These are phyloP conservation scores for Yamadazyma akitaensis DNA, from an alignment of 805 yeast species.

Conservation along the genomic window DNA sequence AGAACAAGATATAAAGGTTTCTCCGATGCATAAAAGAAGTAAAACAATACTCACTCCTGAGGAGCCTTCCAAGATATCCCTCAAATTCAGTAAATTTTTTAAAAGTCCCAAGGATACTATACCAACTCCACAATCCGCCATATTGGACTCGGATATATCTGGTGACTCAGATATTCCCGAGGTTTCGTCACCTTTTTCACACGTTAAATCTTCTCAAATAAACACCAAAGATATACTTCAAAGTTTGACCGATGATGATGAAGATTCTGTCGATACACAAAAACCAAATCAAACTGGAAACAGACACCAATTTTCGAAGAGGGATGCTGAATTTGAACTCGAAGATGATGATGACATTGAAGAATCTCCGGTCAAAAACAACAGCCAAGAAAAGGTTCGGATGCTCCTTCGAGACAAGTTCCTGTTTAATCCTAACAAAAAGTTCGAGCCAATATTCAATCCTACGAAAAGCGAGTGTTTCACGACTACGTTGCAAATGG, in stretches of 20 bases:
- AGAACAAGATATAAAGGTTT: constrained; percentile 5
- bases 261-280: not conserved
- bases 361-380: constrained; percentile 36
- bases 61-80: constrained; percentile 9
- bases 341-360: constrained; percentile 37
- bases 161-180: constrained; percentile 36
- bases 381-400: constrained; percentile 1
- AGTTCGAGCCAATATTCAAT: not conserved
- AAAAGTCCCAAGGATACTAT: constrained; percentile 1
- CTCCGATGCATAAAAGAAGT: constrained; percentile 15
- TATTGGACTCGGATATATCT: constrained; percentile 8
- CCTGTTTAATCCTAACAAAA: constrained; percentile 17
- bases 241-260: constrained; percentile 16
- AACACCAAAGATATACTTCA: constrained; percentile 12
- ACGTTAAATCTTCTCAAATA: constrained; percentile 1
- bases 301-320: not conserved
- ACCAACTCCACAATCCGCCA: constrained; percentile 9
- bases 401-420: constrained; percentile 20
- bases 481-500: not conserved
- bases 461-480: not conserved
- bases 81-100: constrained; percentile 7
- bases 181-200: constrained; percentile 21
- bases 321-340: constrained; percentile 16
- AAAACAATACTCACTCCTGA: constrained; percentile 8
- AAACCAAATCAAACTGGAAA: not conserved